Percentiles rank a stretch among this genome's conserved stretches.
phyloP scores from a whole-genome alignment of 306 rosid genomes.

The Rosa persica region DNA sequence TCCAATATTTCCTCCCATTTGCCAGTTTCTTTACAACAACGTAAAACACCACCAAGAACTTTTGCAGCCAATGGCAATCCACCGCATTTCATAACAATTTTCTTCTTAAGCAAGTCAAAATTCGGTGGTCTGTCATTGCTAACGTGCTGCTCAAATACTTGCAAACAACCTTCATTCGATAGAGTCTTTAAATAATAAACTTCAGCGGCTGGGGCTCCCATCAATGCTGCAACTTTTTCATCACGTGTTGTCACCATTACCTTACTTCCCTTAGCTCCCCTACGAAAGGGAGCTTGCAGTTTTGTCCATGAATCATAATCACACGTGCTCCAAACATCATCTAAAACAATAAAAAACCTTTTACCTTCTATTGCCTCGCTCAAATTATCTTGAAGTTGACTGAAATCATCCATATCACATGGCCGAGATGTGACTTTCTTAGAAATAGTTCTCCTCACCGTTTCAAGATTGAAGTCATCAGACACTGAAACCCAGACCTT shows the following conservation, averaged over 20 bases:
- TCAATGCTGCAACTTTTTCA: slow-evolving; percentile 14
- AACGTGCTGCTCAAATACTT: slow-evolving; percentile 10
- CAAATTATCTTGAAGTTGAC: background rate
- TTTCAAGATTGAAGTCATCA: background rate
- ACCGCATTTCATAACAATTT: slow-evolving; percentile 25
- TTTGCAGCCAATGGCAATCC: slow-evolving; percentile 35
- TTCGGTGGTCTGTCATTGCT: background rate
- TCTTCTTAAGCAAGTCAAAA: background rate
- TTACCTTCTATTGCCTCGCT: background rate
- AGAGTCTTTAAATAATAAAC: background rate
- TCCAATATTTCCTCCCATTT: slow-evolving; percentile 20
- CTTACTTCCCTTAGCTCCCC: slow-evolving; percentile 24
- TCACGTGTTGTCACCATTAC: slow-evolving; percentile 33
- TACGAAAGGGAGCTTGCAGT: background rate
- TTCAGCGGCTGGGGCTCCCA: background rate
- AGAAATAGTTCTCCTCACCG: background rate
- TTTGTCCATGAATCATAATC: slow-evolving; percentile 14
- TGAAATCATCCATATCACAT: no score
- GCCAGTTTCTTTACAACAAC: background rate
- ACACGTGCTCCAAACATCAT: slow-evolving; percentile 32
- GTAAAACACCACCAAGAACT: slow-evolving; percentile 31
- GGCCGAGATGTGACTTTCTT: background rate
- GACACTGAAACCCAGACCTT: slow-evolving; percentile 11
- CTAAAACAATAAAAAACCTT: slow-evolving; percentile 25
- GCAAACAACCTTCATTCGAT: slow-evolving; percentile 10